Conservation (phyloP, 306 rosid species). For the Lathyrus sativus region DNA sequence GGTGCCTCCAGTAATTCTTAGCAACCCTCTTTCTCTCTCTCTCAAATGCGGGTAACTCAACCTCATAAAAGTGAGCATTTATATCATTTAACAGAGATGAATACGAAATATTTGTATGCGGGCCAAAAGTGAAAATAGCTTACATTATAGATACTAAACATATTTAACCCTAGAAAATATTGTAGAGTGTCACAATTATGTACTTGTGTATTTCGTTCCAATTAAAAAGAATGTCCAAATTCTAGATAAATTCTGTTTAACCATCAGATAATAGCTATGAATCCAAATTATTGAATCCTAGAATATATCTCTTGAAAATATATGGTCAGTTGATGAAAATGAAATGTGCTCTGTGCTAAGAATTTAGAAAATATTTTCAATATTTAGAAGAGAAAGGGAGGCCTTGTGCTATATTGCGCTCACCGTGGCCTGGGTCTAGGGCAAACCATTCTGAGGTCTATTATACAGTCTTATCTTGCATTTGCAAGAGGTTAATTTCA, state of each 20-base stretch:
- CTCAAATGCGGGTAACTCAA: too few species aligned
- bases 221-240: too few species aligned
- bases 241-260: not conserved
- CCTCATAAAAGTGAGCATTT: too few species aligned
- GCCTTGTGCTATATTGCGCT: not conserved
- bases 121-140: not conserved
- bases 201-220: too few species aligned
- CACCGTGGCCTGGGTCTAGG: not conserved
- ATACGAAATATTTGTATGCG: too few species aligned
- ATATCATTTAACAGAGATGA: too few species aligned
- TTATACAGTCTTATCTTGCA: constrained; percentile 6
- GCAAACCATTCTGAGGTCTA: not conserved
- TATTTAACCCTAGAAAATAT: not conserved
- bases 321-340: constrained; percentile 18
- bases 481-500: not conserved
- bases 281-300: not conserved
- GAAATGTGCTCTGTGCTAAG: constrained; percentile 14
- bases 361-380: constrained; percentile 3
- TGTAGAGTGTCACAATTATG: too few species aligned
- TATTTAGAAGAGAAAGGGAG: not conserved
- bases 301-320: not conserved
- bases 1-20: too few species aligned
- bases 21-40: too few species aligned
- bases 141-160: not conserved
- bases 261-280: not conserved